phyloP scores from a whole-genome alignment of 2,329 filamentous ascomycete species.

The Alternaria consortialis region DNA sequence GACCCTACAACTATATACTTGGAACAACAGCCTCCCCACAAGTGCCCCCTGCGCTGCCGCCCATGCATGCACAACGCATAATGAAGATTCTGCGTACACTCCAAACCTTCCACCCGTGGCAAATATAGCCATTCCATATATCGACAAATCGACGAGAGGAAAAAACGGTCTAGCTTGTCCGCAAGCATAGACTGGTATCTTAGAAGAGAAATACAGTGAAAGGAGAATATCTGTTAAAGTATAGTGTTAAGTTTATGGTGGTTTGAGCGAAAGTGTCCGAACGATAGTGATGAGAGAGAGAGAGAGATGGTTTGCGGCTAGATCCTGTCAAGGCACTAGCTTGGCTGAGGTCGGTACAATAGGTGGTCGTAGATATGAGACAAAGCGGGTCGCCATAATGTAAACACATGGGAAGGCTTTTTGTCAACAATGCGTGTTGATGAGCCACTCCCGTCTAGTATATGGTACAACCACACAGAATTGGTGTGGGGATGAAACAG shows the following conservation, averaged over 20 bases:
- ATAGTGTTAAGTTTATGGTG: conserved; percentile 39
- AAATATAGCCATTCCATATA: conserved; percentile 23
- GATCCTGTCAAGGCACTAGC: conserved; percentile 25
- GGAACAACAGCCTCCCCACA: conserved; percentile 40
- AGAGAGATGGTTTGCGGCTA: conserved; percentile 26
- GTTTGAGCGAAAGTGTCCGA: conserved; percentile 48
- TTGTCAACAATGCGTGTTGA: conserved; percentile 5
- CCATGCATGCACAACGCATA: conserved; percentile 31
- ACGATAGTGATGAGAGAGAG: conserved; percentile 37
- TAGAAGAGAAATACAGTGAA: conserved; percentile 50
- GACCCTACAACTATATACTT: conserved; percentile 43
- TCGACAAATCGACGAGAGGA: conserved; percentile 29
- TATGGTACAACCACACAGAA: conserved; percentile 45
- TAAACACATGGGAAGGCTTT: conserved; percentile 33
- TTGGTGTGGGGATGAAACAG: conserved; percentile 14
- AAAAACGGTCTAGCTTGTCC: conserved; percentile 46
- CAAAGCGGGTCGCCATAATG: conserved; percentile 13
- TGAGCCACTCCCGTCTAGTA: conserved; percentile 22
- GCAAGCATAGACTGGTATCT: conserved; percentile 53
- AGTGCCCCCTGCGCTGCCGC: conserved; percentile 22
- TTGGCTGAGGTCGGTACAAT: conserved; percentile 23
- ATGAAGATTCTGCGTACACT: conserved; percentile 33
- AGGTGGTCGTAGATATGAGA: conserved; percentile 8
- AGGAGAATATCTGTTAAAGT: conserved; percentile 38
- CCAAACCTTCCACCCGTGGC: conserved; percentile 28